Base-by-base conservation (phyloP, 2,329 filamentous ascomycete species). In the Leptographium galeiforme region DNA sequence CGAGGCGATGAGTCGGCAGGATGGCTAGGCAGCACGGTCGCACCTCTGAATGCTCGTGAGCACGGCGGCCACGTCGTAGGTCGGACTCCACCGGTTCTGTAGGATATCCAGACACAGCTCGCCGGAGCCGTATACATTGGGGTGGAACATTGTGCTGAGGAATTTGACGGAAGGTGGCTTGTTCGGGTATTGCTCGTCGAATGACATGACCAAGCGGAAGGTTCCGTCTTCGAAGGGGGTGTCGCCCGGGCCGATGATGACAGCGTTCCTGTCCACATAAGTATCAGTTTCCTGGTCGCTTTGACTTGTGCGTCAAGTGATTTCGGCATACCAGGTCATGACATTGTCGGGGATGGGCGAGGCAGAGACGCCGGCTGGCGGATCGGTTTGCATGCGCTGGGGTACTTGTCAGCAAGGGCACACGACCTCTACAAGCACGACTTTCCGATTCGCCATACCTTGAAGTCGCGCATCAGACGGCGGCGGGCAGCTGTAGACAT, bases 91-190 rank as follows among this genome's bases (percentile, higher is more conserved):
- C 61, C 93, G 78, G 66, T 98, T 98, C 70, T 98, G 93, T 55
- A 98, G 70, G 61, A 98, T 98, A 66, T 98, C 93, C 60, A 98
- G 73, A 66, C 93, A 98, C 50, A 98, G 77, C 72, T 98, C 93
- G 57, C 93, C 93, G 0, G 90, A 97, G 52, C 87, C 90, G 67
- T 98, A 98, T 54, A 98, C 93, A 65, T 98, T 98, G 18, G 93
- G 93, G 63, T 98, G 93, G 70, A 98, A 98, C 93, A 98, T 98
- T 68, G 93, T 83, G 69, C 88, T 95, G 67, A 98, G 95, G 68
- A 98, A 98, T 67, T 97, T 97, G 71, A 97, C 93, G 38, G 89
- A 87, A 0, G 93, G 93, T 6, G 93, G 93, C 68, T 97, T 97
- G 72, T 97, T 98, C 34, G 93, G 93, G 63, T 98, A 98, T 64